Base-by-base conservation (phyloP, 176 grass and related monocot genomes). In the Carex cristatella region DNA sequence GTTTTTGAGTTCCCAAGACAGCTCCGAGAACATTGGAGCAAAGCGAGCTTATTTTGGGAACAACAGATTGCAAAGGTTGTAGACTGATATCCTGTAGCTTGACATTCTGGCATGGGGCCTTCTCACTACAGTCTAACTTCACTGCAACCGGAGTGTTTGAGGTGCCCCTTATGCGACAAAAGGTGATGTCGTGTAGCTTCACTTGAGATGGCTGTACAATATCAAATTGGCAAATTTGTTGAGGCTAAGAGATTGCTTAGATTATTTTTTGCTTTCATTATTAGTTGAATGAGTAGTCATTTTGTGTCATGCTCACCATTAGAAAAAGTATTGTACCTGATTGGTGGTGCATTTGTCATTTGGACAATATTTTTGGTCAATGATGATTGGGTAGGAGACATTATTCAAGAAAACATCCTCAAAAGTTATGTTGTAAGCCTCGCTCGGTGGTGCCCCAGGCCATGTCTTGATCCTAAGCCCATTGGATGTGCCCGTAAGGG, bases 401-500 rank as follows among this genome's bases (percentile, higher is more conserved):
- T 90, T 90, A 3, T 32, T 44, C 80, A 87, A 40, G 44, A 61
- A 57, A 55, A 90, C 69, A 61, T 90, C 85, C 16, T 84, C 85
- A 12, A 90, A 90, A 0, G 85, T 80, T 28, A 90, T 64, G 69
- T 84, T 72, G 31, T 8, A 71, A 13, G 85, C 85, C 53, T 72
- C 60, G 16, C 85, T 90, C 2, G 88, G 88, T 1, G 71, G 85
- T 19, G 88, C 65, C 3, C 85, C 88, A 0, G 88, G 88, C 85
- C 85, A 90, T 2, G 88, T 71, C 85, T 90, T 90, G 72, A 90
- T 90, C 61, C 88, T 58, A 2, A 90, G 62, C 1, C 88, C 88
- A 19, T 90, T 90, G 0, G 85, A 79, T 27, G 88, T 73, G 2
- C 73, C 85, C 3, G 53, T 62, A 5, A 90, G 2, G 1, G 61